Percentiles rank a stretch among this genome's conserved stretches.
Evolutionary conservation across 345 rosid genomes (phyloP).

Genomic region (Aurinia saxatilis): DNA sequence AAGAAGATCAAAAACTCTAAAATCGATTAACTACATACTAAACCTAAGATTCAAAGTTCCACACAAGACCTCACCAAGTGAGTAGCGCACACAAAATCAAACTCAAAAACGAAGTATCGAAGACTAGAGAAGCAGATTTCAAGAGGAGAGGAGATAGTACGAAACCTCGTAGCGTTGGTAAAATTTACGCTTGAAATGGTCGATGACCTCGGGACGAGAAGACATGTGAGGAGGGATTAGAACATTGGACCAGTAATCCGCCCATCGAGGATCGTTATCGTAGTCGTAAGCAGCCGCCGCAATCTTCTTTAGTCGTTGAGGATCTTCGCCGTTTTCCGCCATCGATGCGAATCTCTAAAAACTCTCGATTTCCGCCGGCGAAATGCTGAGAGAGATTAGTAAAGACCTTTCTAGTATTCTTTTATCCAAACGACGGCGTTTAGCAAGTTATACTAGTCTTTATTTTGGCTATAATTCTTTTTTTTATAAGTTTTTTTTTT

Average conservation of each 20-base stretch:
- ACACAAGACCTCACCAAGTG: not conserved
- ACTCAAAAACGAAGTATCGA: not conserved
- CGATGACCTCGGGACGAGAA: slow-evolving; percentile 77
- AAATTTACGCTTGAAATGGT: slow-evolving; percentile 92
- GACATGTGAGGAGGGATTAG: slow-evolving; percentile 90
- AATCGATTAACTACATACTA: not conserved
- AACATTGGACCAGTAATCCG: slow-evolving; percentile 89
- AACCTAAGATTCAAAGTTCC: slow-evolving; percentile 5
- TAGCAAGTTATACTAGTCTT: no score
- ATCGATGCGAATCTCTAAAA: slow-evolving; percentile 27
- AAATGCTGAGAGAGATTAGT: not conserved
- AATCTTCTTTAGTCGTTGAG: slow-evolving; percentile 64
- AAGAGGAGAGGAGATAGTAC: not conserved
- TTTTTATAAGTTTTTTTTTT: no score
- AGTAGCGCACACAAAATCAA: not conserved
- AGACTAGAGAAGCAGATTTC: not conserved
- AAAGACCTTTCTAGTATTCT: slow-evolving; percentile 11
- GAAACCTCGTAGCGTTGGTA: slow-evolving; percentile 85
- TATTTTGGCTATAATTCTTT: no score
- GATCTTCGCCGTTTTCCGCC: slow-evolving; percentile 79
- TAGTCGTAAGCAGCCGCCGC: slow-evolving; percentile 89
- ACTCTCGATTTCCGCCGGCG: slow-evolving; percentile 1
- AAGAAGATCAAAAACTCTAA: not conserved
- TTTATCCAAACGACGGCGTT: not conserved
- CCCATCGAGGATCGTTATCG: slow-evolving; percentile 82